These are phyloP conservation scores for California macrophylla DNA, from an alignment of 441 rosid genomes.

Conservation along the genomic window DNA sequence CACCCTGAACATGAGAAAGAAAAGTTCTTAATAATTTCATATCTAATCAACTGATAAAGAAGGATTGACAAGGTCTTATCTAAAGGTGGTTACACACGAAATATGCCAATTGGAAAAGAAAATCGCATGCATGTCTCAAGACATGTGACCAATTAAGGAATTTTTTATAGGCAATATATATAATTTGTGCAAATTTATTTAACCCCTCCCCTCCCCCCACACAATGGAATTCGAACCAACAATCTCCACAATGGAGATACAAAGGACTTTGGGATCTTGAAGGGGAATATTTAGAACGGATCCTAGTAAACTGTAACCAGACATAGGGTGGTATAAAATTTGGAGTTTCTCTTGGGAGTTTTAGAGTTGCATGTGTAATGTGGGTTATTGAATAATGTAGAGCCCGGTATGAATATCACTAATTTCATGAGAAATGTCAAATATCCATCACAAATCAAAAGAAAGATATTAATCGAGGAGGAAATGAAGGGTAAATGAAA, in stretches of 20 bases:
- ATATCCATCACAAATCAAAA: not conserved
- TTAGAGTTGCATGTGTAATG: not conserved
- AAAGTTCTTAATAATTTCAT: constrained; percentile 6
- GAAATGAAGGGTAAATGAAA: not conserved
- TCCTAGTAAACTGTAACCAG: not conserved
- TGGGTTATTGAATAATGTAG: not conserved
- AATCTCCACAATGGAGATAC: not conserved
- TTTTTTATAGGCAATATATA: no score
- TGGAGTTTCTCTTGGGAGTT: not conserved
- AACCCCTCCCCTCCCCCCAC: no score
- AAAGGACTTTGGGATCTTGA: not conserved
- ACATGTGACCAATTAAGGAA: not conserved
- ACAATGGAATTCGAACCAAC: no score
- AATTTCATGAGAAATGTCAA: not conserved
- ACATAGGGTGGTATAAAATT: not conserved
- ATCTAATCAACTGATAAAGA: not conserved
- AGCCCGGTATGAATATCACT: not conserved
- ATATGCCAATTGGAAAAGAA: not conserved
- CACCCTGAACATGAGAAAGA: constrained; percentile 46
- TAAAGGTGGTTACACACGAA: not conserved
- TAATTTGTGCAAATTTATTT: no score
- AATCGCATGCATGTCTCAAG: not conserved
- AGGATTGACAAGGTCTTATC: not conserved
- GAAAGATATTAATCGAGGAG: not conserved
- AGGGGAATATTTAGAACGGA: not conserved